phyloP scores from a whole-genome alignment of 257 asterid species.

The Solanum sejunctum region DNA sequence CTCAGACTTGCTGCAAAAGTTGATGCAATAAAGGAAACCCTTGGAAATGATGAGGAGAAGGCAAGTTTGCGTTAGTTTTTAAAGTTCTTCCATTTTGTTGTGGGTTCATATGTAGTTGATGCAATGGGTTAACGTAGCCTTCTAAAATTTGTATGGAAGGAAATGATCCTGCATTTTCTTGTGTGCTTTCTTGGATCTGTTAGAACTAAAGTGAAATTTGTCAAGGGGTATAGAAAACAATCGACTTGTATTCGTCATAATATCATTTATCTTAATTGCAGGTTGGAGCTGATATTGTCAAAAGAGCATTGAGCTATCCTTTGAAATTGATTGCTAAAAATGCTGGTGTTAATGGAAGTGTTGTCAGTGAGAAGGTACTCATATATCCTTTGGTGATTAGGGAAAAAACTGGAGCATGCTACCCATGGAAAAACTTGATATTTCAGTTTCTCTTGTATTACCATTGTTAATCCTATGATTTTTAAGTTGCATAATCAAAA shows the following conservation, averaged over 20 bases:
- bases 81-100: not conserved
- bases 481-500: not conserved
- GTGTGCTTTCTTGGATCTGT: not conserved
- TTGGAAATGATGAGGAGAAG: conserved; percentile 85
- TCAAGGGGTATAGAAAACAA: not conserved
- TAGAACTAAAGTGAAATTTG: not conserved
- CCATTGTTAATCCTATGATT: not conserved
- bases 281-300: conserved; percentile 98
- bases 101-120: not conserved
- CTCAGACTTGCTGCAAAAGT: conserved; percentile 83
- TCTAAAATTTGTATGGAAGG: not conserved
- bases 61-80: conserved; percentile 7
- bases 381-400: not conserved
- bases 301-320: conserved; percentile 95
- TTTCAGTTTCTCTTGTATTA: not conserved
- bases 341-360: conserved; percentile 98
- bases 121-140: not conserved
- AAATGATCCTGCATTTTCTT: not conserved
- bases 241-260: not conserved
- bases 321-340: conserved; percentile 92
- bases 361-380: conserved; percentile 89
- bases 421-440: not conserved
- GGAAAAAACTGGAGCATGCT: not conserved
- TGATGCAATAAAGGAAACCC: conserved; percentile 76
- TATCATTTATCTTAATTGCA: conserved; percentile 6